phyloP scores from a whole-genome alignment of 345 rosid species.

The Salix exigua region DNA sequence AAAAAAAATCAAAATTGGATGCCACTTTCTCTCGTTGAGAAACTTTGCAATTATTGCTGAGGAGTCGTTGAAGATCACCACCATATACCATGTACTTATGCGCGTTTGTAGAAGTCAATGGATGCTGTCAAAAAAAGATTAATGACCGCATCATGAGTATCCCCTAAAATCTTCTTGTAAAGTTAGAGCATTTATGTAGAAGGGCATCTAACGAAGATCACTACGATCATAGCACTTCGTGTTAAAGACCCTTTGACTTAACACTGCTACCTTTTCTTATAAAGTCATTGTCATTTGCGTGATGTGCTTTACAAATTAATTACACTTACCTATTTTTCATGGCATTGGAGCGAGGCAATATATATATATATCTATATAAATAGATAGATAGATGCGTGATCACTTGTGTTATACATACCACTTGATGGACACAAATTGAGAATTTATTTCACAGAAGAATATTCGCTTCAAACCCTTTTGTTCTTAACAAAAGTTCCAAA shows the following conservation, averaged over 20 bases:
- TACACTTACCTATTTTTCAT: background rate
- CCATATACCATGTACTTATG: background rate
- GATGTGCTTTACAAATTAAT: background rate
- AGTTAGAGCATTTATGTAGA: background rate
- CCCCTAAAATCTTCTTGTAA: background rate
- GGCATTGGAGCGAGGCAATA: background rate
- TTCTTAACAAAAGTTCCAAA: background rate
- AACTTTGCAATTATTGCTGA: background rate
- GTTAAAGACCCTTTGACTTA: background rate
- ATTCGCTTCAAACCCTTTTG: background rate
- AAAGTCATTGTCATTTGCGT: background rate
- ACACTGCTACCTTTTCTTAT: background rate
- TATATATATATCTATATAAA: background rate
- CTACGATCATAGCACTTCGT: background rate
- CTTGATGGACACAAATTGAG: background rate
- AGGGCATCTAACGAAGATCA: constrained; percentile 1
- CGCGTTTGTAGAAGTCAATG: background rate
- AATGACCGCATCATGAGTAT: background rate
- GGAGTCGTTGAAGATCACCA: background rate
- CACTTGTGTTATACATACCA: background rate
- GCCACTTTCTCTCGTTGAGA: background rate
- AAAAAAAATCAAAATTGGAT: background rate
- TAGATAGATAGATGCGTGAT: background rate
- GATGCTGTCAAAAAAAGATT: background rate
- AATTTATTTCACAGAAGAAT: background rate